Evolutionary conservation across 805 yeast genomes (phyloP), one percentile per base, ranked within the genome.

Genomic region (Metschnikowia continentalis): DNA sequence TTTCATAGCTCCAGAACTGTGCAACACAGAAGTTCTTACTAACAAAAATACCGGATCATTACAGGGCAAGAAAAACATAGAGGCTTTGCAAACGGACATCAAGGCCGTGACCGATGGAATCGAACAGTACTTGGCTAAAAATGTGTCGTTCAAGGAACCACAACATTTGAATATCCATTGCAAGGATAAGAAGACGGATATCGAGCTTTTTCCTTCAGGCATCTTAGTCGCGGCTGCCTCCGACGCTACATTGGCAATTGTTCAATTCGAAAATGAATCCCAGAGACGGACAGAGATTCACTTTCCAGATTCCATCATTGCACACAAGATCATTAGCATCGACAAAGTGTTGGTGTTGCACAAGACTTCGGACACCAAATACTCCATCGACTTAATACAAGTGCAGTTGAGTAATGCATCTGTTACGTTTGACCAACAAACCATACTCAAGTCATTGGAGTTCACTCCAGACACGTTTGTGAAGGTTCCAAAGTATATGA

Each of bases 401-500:
- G 19, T 54, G 26, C 39, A 43, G 5, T 23, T 32, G 26, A 19
- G 26, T 4, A 22, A 26, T 7, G 14, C 22, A 48, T 51, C 32
- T 46, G 6, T 26, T 15, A 15, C 15, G 3, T 22, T 35, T 7
- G 17, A 5, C 6, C 39, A 47, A 6, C 47, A 11, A 46, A 60
- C 13, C 52, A 60, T 40, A 49, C 48, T 41, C 51, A 54, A 23
- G 52, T 63, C 44, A 52, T 54, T 50, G 40, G 46, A 35, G 32
- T 46, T 47, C 47, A 42, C 19, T 38, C 35, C 50, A 7, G 46
- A 32, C 1, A 40, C 54, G 3, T 39, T 35, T 11, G 54, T 61
- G n/a, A 47, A 51, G 35, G 48, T 57, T n/a, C 77, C 79, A 1
- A 51, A 57, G 3, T 59, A 60, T 43, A 36, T 77, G 40, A 58